Evolutionary conservation across 192 early-diverging fungal species (phyloP), one percentile per base, ranked within the genome.

Genomic region (Thoreauomyces humboldtii): DNA sequence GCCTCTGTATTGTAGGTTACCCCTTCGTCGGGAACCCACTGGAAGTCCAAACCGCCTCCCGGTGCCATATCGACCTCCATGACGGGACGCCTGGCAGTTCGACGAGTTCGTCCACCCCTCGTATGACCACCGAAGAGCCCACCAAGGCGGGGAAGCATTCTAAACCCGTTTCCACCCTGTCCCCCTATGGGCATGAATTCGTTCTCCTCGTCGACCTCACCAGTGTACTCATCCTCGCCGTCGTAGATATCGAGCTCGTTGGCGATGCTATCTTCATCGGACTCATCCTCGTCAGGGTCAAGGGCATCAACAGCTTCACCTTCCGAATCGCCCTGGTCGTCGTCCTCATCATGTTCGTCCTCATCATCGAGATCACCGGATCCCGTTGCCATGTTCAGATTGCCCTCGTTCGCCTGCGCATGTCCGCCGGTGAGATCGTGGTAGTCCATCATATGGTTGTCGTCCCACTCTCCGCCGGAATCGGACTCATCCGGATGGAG

Each of bases 181-280:
- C 41, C 59, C 55, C 15, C 24, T 7, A 36, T 32, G 15, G 55
- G 28, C 5, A 65, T 19, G 24, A 41, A 55, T 22, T 31, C 54
- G 53, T 45, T 65, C 17, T 66, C 55, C 42, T 61, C 67, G 21
- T 70, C 67, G n/a, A n/a, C n/a, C 15, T 47, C 44, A 4, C 56
- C 57, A 52, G 73, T 77, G 12, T 72, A 73, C 2, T 73, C 69
- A 51, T 77, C 86, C 9, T 75, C 76, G 25, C 81, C 83, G 34
- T 75, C 77, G 24, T 77, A 59, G 11, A 55, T 42, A 12, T 81
- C 84, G 29, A 86, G 74, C 2, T 65, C 75, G 34, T 76, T 64
- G 69, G 69, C 84, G 4, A 69, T 76, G 45, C 88, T 88, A 37
- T 80, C 88, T 2, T 85, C 87, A 19, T 79, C 88, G 43, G 80